Conservation (phyloP, 148 eudicot genomes). For the Rhododendron henanense region DNA sequence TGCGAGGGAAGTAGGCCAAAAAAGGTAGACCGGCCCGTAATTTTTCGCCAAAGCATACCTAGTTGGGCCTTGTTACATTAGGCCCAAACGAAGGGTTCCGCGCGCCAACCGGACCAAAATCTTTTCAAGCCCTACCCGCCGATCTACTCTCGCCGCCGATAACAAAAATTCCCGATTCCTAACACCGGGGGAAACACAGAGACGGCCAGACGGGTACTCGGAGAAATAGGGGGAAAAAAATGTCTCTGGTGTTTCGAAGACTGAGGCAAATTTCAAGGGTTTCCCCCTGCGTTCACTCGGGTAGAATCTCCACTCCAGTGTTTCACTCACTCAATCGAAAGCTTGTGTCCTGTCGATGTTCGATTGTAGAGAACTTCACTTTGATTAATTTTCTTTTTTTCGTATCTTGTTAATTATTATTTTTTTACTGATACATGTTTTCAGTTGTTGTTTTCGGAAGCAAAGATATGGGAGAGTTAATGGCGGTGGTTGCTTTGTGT, state of each 20-base stretch:
- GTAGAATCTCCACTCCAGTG: conserved; percentile 1
- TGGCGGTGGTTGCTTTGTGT: neutral
- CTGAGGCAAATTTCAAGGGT: conserved; percentile 24
- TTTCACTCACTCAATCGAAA: neutral
- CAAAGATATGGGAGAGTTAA: neutral
- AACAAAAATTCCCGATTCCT: neutral
- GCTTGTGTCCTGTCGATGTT: neutral
- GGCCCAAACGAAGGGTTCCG: neutral
- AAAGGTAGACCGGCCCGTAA: too few species aligned
- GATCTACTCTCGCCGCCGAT: neutral
- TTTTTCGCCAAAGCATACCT: neutral
- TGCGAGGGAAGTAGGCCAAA: too few species aligned
- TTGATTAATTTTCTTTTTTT: too few species aligned
- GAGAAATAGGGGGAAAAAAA: neutral
- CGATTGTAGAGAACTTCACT: too few species aligned
- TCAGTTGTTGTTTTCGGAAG: neutral
- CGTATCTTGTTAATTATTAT: too few species aligned
- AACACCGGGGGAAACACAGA: neutral
- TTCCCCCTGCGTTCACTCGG: conserved; percentile 21
- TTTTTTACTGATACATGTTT: neutral
- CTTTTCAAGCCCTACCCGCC: conserved; percentile 8
- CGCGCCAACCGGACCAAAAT: neutral
- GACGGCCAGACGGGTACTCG: too few species aligned
- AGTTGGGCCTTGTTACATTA: neutral
- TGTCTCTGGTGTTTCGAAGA: conserved; percentile 15